Evolutionary conservation across 495 filamentous ascomycete genomes (phyloP), one percentile per base, ranked within the genome.

Genomic region (Penicillium lagena): DNA sequence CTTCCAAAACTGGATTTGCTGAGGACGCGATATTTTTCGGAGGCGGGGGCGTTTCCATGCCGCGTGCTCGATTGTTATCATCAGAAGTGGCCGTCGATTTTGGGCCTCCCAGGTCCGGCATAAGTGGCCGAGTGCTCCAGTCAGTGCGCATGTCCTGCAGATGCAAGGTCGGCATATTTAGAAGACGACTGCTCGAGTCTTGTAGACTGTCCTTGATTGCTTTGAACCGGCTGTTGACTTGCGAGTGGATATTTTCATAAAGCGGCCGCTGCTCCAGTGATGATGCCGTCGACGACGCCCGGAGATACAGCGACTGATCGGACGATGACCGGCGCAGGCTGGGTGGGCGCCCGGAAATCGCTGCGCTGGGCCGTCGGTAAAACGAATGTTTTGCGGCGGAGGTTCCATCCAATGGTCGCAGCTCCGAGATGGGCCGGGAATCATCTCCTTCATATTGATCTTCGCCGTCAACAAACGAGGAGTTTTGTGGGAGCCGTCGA

Each of bases 181-280:
- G 79, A 43, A 90, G 67, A 42, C 80, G 82, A 60, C 89, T 87
- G 45, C 76, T 87, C 9, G 83, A 82, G 55, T 91, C 90, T 60
- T 83, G 81, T 47, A 83, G 78, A 60, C 81, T 94, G 58, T 97
- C 91, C 54, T 81, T 85, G 62, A 97, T 93, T 2, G 91, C 91
- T 66, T 95, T 95, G 52, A 93, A 68, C 28, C 91, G 78, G 45
- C 85, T 87, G 52, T 96, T 97, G 43, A 89, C 83, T 56, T 87
- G 82, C 9, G 70, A 64, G 37, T 83, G 78, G 7, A 94, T 79
- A 65, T 91, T 73, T 40, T 83, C 77, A 62, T 91, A 97, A 36
- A 84, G 78, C n/a, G 80, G 76, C 49, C 93, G 89, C 54, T 96
- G 88, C 2, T 90, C 91, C 7, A 94, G 68, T 1, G 90, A 94